phyloP scores from a whole-genome alignment of 176 grass and related monocot genomes.

The Hordeum marinum region DNA sequence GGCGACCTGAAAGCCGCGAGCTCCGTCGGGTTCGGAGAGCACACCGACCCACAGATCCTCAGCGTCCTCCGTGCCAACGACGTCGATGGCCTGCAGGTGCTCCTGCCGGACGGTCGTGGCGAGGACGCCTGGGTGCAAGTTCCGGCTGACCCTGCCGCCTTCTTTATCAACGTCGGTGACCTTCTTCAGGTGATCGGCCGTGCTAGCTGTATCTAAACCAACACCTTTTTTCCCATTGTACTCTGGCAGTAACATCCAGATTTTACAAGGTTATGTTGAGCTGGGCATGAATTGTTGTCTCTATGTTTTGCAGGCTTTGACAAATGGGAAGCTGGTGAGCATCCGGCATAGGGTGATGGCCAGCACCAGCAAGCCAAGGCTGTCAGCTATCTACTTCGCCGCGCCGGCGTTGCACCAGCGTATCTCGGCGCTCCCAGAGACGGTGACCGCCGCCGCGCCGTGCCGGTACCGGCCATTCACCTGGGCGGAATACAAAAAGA shows the following conservation, averaged over 20 bases:
- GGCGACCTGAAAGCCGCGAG: background rate
- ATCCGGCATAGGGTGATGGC: slow-evolving; percentile 83
- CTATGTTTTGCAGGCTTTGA: slow-evolving; percentile 51
- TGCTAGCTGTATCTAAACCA: background rate
- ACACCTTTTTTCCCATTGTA: background rate
- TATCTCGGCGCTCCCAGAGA: slow-evolving; percentile 45
- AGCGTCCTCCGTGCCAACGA: slow-evolving; percentile 78
- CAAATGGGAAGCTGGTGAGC: slow-evolving; percentile 77
- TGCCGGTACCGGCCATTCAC: slow-evolving; percentile 64
- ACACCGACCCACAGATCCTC: slow-evolving; percentile 82
- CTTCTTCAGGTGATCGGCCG: slow-evolving; percentile 59
- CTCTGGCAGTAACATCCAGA: background rate
- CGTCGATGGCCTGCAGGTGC: slow-evolving; percentile 74
- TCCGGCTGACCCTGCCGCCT: slow-evolving; percentile 55
- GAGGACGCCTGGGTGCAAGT: slow-evolving; percentile 49
- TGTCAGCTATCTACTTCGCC: slow-evolving; percentile 73
- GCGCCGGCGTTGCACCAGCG: slow-evolving; percentile 50
- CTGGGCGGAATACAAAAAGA: slow-evolving; percentile 90
- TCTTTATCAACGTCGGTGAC: slow-evolving; percentile 81
- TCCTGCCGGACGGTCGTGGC: slow-evolving; percentile 4
- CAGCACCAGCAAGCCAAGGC: slow-evolving; percentile 45
- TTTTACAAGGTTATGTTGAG: background rate
- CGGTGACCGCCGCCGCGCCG: slow-evolving; percentile 18
- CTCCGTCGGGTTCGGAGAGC: slow-evolving; percentile 80
- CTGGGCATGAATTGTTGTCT: background rate